Evolutionary conservation across 306 rosid species (phyloP), one percentile per base, ranked within the genome.

Genomic region (Trichosanthes cucumerina): DNA sequence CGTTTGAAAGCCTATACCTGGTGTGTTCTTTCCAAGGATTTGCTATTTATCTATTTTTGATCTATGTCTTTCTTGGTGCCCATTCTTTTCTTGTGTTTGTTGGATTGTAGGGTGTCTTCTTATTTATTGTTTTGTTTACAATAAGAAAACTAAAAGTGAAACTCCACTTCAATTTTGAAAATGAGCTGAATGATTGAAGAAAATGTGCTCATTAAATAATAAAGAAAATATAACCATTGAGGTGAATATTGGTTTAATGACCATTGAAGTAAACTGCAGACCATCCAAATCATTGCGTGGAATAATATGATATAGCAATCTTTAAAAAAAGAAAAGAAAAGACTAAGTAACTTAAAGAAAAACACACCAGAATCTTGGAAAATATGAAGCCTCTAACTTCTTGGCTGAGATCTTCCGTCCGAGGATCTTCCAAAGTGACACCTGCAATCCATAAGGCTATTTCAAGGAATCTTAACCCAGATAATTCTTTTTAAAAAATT

Each of bases 381-480:
- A 95, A 91, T 87, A 95, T 92, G 83, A 95, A 92, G 83, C 98
- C 97, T 89, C 97, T 89, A 80, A 92, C 98, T 82, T 95, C 98
- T 92, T 95, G 98, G 86, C 89, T 95, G 80, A 95, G 97, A 88
- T 95, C 98, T 91, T 95, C 98, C 4, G 89, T 95, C 63, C 86
- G 93, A 79, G 97, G 96, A 89, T 95, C 98, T 89, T 95, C 98
- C 79, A 95, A 72, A 36, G 92, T 92, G 85, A 95, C 91, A 77
- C 97, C 98, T 92, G 83, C 86, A 84, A 82, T 66, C 79, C 79
- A 80, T 76, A 86, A 70, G 59, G 12, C 26, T 5, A 49, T 50
- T 49, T 49, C 13, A 70, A 70, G 62, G 44, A 52, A 76, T 54
- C 63, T 76, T 74, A 19, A 15, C 19, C 46, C 62, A 74, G 36